phyloP scores from a whole-genome alignment of 768 basidiomycete genomes.

The Leccinellum rugosiceps region DNA sequence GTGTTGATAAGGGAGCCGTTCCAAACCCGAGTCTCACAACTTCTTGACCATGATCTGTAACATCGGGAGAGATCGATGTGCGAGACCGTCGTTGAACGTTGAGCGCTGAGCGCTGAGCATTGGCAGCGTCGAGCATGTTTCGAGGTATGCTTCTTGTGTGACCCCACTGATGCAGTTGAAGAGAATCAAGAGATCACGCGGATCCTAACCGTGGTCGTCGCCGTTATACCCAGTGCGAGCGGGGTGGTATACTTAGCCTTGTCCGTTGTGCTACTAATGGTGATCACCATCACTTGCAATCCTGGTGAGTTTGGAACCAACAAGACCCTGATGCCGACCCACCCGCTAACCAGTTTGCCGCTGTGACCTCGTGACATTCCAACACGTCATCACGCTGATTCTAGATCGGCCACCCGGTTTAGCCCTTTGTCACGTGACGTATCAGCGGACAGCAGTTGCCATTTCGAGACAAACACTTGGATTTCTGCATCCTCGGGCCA shows the following conservation, averaged over 20 bases:
- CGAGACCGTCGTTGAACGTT: constrained; percentile 8
- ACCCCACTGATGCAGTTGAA: constrained; percentile 3
- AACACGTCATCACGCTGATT: constrained; percentile 7
- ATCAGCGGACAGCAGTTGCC: constrained; percentile 19
- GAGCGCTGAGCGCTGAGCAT: neutral
- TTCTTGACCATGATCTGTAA: constrained; percentile 19
- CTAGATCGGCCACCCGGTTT: constrained; percentile 8
- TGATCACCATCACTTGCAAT: neutral
- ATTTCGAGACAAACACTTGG: constrained; percentile 16
- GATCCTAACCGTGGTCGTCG: neutral
- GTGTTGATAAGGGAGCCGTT: constrained; percentile 20
- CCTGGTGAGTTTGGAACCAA: neutral
- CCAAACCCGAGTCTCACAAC: neutral
- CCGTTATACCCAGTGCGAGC: neutral
- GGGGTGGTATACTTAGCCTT: neutral
- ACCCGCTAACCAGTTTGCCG: constrained; percentile 12
- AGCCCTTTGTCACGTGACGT: constrained; percentile 25
- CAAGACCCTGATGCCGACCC: neutral
- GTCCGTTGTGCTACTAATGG: neutral
- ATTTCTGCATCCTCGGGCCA: constrained; percentile 18
- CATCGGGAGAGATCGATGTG: constrained; percentile 4
- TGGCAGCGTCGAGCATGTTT: constrained; percentile 3
- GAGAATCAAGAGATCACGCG: neutral
- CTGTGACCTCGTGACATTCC: constrained; percentile 5
- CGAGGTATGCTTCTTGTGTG: constrained; percentile 13